Base-by-base conservation (phyloP, 257 asterid genomes). In the Solanum appendiculatum region DNA sequence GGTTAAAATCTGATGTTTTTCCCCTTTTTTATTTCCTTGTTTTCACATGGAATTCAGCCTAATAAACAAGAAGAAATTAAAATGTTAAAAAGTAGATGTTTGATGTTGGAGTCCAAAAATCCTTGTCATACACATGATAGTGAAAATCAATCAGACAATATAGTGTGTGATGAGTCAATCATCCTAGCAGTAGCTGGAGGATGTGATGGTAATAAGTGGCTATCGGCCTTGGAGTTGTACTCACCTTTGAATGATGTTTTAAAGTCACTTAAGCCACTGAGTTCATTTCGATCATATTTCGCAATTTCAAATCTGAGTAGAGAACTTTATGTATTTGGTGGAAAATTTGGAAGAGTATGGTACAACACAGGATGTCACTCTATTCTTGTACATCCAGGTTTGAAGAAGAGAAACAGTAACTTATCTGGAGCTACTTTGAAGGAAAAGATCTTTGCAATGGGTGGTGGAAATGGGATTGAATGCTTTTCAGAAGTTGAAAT, bases 261-360 rank as follows among this genome's bases (percentile, higher is more conserved):
- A 66, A 90, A 88, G 88, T 88, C 94, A 64, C 95, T 94, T 8
- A 88, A 88, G 89, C 93, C 98, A 86, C 92, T 95, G 99, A 88
- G 89, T 84, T 87, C 84, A 82, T 87, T 64, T 81, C 93, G 97
- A 82, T 91, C 94, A 36, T 90, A 91, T 92, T 90, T 95, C 68
- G 86, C 98, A 85, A 88, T 92, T 69, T 93, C 93, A 44, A 90
- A 82, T 82, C 84, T 94, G 81, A 90, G 91, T 88, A 91, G 90
- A 48, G 96, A 94, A 84, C 88, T 95, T 85, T 97, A 92, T 86
- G 93, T 90, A 73, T 81, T 97, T 87, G 98, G 98, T 91, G 98
- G 98, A 27, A 94, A 95, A 88, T 72, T 86, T 89, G 94, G 92
- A 86, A n/a, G 87, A 72, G n/a, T 4, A 85, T 92, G 93, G 96